Evolutionary conservation across 2,329 filamentous ascomycete species (phyloP), one percentile per base, ranked within the genome.

Genomic region (Aspergillus proliferans): DNA sequence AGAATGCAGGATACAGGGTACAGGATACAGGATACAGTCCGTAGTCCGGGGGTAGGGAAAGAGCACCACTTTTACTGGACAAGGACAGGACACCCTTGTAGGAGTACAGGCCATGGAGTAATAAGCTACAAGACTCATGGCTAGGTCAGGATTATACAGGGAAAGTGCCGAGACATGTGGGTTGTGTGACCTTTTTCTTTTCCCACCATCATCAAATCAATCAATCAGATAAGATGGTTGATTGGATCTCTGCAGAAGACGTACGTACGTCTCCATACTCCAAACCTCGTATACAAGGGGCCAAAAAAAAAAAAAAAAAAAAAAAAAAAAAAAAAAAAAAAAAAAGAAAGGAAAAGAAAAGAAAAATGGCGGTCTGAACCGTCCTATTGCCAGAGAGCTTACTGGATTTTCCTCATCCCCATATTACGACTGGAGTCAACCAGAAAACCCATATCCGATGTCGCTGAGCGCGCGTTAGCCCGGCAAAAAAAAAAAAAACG

Each of bases 381-480:
- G 38, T 22, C 38, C 18, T 40, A 19, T 12, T 10, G 19, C 3
- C 38, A 12, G 15, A 36, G n/a, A 36, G 15, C n/a, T 12, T 12
- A 30, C 26, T 30, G 26, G 12, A 12, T 12, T 30, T 30, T 30
- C 26, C 26, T 30, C 26, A 30, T 12, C 26, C 26, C 34, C 34
- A 36, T n/a, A 36, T 15, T 36, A n/a, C 4, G 6, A n/a, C 34
- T 36, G 34, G 34, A 36, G 15, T 36, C 14, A 36, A 36, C 34
- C 34, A 19, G 18, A 19, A 19, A 19, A 21, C 38, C 38, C 6
- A 49, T 43, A 54, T 55, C 57, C 57, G 57, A 58, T 57, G 52
- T 58, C 56, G 56, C 56, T 56, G 33, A 28, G 10, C 44, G 22
- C n/a, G 18, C 15, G 19, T 47, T 24, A 19, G 43, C 26, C 41